Conservation (phyloP, 2,329 filamentous ascomycete species). For the Xylaria hypoxylon region DNA sequence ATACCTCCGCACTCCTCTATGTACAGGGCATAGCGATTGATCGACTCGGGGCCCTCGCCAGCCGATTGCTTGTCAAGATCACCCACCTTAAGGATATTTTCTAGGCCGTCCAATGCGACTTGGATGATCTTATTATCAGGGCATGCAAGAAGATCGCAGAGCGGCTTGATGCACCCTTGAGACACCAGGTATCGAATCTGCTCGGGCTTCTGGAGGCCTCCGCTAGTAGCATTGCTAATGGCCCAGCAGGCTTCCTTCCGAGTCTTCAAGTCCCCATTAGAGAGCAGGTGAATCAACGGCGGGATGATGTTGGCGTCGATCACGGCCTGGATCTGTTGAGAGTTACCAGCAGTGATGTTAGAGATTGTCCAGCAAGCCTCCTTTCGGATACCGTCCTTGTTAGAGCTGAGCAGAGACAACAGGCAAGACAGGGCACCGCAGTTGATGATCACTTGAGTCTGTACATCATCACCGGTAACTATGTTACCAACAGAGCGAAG, state of each 20-base stretch:
- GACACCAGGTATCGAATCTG: slow-evolving; percentile 96
- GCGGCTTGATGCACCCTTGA: slow-evolving; percentile 95
- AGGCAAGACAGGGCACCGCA: slow-evolving; percentile 92
- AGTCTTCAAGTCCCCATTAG: slow-evolving; percentile 98
- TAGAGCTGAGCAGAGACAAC: slow-evolving; percentile 93
- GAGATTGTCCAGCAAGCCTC: slow-evolving; percentile 99
- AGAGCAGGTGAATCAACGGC: slow-evolving; percentile 93
- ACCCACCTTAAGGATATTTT: slow-evolving; percentile 99
- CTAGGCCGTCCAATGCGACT: slow-evolving; percentile 94
- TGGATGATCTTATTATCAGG: slow-evolving; percentile 99
- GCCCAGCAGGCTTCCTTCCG: slow-evolving; percentile 99
- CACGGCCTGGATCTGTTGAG: slow-evolving; percentile 95
- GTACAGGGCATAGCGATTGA: slow-evolving; percentile 97
- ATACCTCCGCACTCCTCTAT: slow-evolving; percentile 99
- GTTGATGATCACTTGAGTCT: slow-evolving; percentile 99
- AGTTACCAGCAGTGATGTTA: slow-evolving; percentile 98
- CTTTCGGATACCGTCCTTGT: slow-evolving; percentile 98
- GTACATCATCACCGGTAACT: slow-evolving; percentile 96
- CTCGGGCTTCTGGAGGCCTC: slow-evolving; percentile 97
- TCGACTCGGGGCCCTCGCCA: slow-evolving; percentile 77
- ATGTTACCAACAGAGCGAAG: slow-evolving; percentile 98
- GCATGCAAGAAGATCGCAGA: slow-evolving; percentile 94
- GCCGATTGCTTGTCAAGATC: slow-evolving; percentile 97
- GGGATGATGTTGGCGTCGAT: slow-evolving; percentile 98
- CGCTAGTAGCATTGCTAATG: slow-evolving; percentile 97